These are phyloP conservation scores for Stentor roeselii DNA, from an alignment of 73 alveolate genomes.

Conservation along the genomic window DNA sequence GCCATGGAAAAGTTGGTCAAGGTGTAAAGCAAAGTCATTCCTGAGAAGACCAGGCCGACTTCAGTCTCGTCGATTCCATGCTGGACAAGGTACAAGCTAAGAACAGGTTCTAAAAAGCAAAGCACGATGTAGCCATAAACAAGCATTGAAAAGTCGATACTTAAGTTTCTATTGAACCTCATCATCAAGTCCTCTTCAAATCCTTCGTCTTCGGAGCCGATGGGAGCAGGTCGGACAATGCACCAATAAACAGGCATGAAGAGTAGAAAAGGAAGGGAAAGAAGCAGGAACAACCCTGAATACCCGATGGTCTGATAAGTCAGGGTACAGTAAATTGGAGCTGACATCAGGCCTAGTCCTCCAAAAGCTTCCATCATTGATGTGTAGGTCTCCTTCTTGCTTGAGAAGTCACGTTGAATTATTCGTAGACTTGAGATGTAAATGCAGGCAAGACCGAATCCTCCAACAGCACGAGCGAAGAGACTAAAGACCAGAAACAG, in stretches of 20 bases:
- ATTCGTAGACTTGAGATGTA: conserved; percentile 4
- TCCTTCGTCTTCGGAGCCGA: neutral
- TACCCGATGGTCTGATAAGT: neutral
- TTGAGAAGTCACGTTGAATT: neutral
- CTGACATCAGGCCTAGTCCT: conserved; percentile 14
- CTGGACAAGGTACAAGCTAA: neutral
- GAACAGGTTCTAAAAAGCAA: neutral
- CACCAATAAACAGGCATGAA: conserved; percentile 3
- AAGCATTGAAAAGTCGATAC: neutral
- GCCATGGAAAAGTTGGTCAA: neutral
- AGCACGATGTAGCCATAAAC: neutral
- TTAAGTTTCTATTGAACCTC: neutral
- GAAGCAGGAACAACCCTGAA: neutral
- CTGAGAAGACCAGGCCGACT: neutral
- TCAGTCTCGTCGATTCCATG: neutral
- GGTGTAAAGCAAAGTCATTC: neutral
- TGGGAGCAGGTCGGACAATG: too few species aligned
- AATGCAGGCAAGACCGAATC: conserved; percentile 12
- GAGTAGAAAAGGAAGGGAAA: neutral
- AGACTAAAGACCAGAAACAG: neutral
- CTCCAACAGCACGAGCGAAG: neutral
- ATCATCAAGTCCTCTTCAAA: neutral
- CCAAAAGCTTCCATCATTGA: conserved; percentile 22
- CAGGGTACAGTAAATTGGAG: neutral
- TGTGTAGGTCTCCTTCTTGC: neutral